Conservation (phyloP, 2,329 filamentous ascomycete species). For the Claviceps fusiformis region DNA sequence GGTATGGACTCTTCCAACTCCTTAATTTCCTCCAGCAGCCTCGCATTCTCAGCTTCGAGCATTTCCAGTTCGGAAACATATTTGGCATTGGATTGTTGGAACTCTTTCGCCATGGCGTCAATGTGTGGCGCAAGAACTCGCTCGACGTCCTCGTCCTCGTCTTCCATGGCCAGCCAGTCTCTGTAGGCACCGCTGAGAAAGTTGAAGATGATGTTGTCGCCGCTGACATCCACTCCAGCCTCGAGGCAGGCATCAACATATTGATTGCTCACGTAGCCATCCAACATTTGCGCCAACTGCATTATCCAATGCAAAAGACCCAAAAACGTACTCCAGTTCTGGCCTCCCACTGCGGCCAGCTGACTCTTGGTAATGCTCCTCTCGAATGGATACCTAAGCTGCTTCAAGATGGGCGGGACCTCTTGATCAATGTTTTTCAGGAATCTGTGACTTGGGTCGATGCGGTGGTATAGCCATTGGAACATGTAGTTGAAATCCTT, state of each 20-base stretch:
- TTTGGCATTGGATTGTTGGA: conserved; percentile 71
- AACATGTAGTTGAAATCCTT: conserved; percentile 99
- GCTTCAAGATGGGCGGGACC: conserved; percentile 82
- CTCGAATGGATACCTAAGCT: conserved; percentile 88
- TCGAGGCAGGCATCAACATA: conserved; percentile 89
- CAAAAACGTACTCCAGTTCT: conserved; percentile 93
- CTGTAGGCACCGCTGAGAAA: conserved; percentile 83
- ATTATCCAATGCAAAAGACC: conserved; percentile 98
- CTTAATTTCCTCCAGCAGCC: conserved; percentile 73
- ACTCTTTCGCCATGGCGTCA: conserved; percentile 74
- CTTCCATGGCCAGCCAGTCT: conserved; percentile 87
- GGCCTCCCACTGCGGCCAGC: conserved; percentile 84
- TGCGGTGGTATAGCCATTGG: conserved; percentile 91
- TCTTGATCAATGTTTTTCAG: conserved; percentile 92
- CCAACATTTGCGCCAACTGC: conserved; percentile 90
- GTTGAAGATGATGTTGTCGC: conserved; percentile 86
- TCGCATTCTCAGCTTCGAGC: conserved; percentile 74
- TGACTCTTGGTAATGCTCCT: conserved; percentile 94
- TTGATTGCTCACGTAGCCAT: conserved; percentile 60
- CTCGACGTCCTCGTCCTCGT: conserved; percentile 79
- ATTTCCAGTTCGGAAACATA: conserved; percentile 74
- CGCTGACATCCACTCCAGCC: conserved; percentile 72
- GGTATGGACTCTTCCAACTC: conserved; percentile 79
- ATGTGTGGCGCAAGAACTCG: conserved; percentile 71
- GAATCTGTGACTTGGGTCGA: conserved; percentile 88